Conservation (phyloP, 495 filamentous ascomycete species). For the Penicillium argentinense region DNA sequence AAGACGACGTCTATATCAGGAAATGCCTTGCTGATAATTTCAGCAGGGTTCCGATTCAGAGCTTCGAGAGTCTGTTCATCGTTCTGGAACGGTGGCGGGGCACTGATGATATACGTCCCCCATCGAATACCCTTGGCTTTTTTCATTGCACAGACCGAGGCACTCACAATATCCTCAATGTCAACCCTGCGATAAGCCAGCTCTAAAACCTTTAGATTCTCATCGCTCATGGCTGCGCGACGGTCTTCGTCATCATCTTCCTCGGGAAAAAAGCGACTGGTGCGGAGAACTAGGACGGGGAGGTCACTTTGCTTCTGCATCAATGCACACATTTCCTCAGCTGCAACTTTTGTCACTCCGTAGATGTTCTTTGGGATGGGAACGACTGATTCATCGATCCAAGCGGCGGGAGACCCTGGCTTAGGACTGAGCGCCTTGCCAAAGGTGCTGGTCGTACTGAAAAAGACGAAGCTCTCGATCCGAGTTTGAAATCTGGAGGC, state of each 20-base stretch:
- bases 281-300: constrained; percentile 6
- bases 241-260: constrained; percentile 8
- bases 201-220: constrained; percentile 5
- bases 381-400: constrained; percentile 7
- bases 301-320: constrained; percentile 2
- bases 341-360: constrained; percentile 6
- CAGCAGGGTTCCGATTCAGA: constrained; percentile 1
- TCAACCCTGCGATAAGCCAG: constrained; percentile 5
- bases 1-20: constrained; percentile 4
- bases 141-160: constrained; percentile 2
- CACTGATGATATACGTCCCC: constrained; percentile 10
- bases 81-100: constrained; percentile 1
- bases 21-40: not conserved
- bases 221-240: constrained; percentile 6
- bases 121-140: constrained; percentile 4
- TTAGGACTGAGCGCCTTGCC: constrained; percentile 6
- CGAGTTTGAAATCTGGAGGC: not conserved
- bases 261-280: constrained; percentile 7
- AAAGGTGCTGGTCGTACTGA: constrained; percentile 7
- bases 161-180: constrained; percentile 9
- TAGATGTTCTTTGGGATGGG: constrained; percentile 7
- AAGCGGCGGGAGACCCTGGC: constrained; percentile 5
- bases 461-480: constrained; percentile 6
- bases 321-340: constrained; percentile 8
- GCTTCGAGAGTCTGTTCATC: not conserved